A percentile compares a stretch with the other conserved stretches of the same genome.
phyloP scores from a whole-genome alignment of 78 protist species.

The Mantamonas sphyraenae region DNA sequence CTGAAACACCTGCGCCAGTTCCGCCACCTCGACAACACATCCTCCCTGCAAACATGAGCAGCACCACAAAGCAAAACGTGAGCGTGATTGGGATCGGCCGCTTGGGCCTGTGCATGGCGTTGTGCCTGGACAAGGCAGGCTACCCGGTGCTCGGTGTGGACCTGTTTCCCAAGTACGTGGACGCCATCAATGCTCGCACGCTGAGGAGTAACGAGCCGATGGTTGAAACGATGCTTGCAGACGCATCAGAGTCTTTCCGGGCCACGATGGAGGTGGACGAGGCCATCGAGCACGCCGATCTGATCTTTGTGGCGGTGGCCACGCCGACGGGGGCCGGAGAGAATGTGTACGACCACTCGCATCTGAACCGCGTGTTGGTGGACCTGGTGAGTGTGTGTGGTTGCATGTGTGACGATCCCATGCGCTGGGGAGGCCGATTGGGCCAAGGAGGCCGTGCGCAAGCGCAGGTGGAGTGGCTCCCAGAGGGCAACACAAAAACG shows the following conservation, averaged over 20 bases:
- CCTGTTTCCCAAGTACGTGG: conserved; percentile 24
- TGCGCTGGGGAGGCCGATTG: too few species aligned
- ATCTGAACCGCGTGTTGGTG: not conserved
- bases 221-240: conserved; percentile 19
- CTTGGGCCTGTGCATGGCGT: conserved; percentile 45
- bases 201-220: conserved; percentile 17
- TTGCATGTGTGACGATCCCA: too few species aligned
- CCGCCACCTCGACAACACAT: not conserved
- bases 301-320: conserved; percentile 14
- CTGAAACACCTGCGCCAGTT: too few species aligned
- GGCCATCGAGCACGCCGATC: conserved; percentile 11
- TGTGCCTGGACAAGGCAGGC: conserved; percentile 35
- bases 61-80: not conserved
- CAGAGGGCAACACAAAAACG: too few species aligned
- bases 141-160: conserved; percentile 51
- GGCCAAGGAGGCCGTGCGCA: not conserved
- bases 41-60: not conserved
- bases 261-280: conserved; percentile 23
- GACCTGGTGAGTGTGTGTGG: not conserved
- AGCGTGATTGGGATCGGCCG: conserved; percentile 23
- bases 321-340: conserved; percentile 33
- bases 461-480: not conserved
- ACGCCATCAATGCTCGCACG: conserved; percentile 20
- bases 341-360: conserved; percentile 27
- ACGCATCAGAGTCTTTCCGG: conserved; percentile 13